Base-by-base conservation (phyloP, 2,329 filamentous ascomycete species). In the Penicillium verrucosum region DNA sequence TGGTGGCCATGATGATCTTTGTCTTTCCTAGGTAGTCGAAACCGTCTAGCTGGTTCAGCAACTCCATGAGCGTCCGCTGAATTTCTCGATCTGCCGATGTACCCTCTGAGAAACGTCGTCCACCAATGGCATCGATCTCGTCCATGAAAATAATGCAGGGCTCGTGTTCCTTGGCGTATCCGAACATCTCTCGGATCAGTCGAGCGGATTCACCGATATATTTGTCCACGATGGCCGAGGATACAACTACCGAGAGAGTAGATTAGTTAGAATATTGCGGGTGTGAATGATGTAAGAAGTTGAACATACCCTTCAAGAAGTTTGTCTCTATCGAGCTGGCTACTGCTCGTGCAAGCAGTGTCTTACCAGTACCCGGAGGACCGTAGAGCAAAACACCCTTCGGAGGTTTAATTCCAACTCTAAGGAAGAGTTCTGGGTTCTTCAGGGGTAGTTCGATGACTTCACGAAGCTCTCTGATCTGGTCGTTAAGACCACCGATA, bases 111-210 rank as follows among this genome's bases (percentile, higher is more conserved):
- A 99, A 99, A 69, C 94, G 85, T 68, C 95, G 86, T 61, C 95
- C 95, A 74, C 94, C 94, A 70, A 99, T 99, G 71, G 94, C 94
- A 72, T 99, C 94, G 72, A 99, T 99, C 79, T 99, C 94, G 82
- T 99, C 95, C 94, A 99, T 99, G 84, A 99, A 99, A 78, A 99
- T 99, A 76, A 99, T 99, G 76, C 94, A 99, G 38, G 94, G 94
- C 77, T 99, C 94, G 75, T 99, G 94, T 75, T 99, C 95, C 78
- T 97, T 97, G 69, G 95, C 94, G 72, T 99, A 99, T 57, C 94
- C 95, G 72, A 99, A 99, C 95, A 99, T 99, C 77, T 99, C 94
- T 75, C 94, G 88, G 70, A 99, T 99, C 64, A 99, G 82, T 65
- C 95, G 89, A 37, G 94, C 94, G 11, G 94, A 99, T 79, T 99